Evolutionary conservation across 345 rosid species (phyloP), one percentile per base, ranked within the genome.

Genomic region (Euphorbia lathyris): DNA sequence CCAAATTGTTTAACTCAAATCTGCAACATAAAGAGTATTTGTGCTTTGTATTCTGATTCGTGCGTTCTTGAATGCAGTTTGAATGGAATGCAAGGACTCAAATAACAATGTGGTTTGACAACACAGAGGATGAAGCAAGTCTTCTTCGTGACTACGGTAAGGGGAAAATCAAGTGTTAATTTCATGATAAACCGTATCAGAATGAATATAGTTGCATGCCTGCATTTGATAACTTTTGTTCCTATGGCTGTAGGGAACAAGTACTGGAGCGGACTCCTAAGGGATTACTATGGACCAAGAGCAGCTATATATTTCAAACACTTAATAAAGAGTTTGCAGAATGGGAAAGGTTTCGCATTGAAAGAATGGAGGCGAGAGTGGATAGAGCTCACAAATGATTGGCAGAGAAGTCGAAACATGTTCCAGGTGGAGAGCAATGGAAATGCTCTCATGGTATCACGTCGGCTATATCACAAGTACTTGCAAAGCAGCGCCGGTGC

Each of bases 71-170:
- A 69, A 12, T 78, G 62, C 88, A 85, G 91, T 86, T 76, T 58
- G 89, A 88, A 77, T 88, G 94, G 94, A 88, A 88, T 72, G 91
- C 91, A 32, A 85, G 89, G 74, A 86, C 91, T 43, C 94, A 85
- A 69, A 81, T 88, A 83, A 86, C 94, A 20, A 88, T 88, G 94
- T 86, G 94, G 91, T 86, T 77, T 25, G 89, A 88, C 84, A 88
- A 82, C 83, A 82, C 86, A 6, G 81, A 73, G 56, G 89, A 74
- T 62, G 88, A 86, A 70, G 91, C 91, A 59, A 88, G 94, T 78
- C 84, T 88, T 64, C 86, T 88, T 42, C 88, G 86, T 2, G 91
- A 88, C 57, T 86, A 86, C 42, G 94, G 91, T 86, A 78, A 59
- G 77, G 13, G 29, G 22, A 22, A 25, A 42, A 58, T 14, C 20